These are phyloP conservation scores for Rhodotorula sp. DNA, from an alignment of 1,284 basidiomycete species.

Conservation along the genomic window DNA sequence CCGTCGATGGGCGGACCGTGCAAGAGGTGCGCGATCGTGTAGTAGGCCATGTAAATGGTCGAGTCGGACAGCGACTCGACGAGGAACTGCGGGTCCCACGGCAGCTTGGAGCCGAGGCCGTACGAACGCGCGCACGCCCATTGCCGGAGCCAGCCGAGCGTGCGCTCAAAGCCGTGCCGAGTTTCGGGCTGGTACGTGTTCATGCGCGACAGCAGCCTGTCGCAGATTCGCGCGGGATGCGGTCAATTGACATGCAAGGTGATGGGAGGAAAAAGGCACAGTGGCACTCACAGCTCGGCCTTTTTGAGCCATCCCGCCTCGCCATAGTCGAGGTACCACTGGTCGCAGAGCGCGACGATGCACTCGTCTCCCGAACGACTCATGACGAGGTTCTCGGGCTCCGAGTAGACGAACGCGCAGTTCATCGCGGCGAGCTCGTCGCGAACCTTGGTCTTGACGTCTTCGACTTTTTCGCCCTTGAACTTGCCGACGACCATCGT, in stretches of 20 bases:
- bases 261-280: too few species aligned
- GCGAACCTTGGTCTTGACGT: conserved; percentile 87
- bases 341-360: conserved; percentile 96
- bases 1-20: conserved; percentile 81
- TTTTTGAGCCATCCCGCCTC: conserved; percentile 82
- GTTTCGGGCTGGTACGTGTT: conserved; percentile 88
- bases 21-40: conserved; percentile 86
- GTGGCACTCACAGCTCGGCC: conserved; percentile 68
- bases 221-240: too few species aligned
- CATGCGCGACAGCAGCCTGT: conserved; percentile 77
- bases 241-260: too few species aligned
- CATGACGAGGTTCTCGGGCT: conserved; percentile 90
- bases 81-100: conserved; percentile 95
- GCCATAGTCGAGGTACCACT: conserved; percentile 99
- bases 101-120: conserved; percentile 91
- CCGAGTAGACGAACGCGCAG: conserved; percentile 86
- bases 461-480: conserved; percentile 81
- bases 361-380: conserved; percentile 92
- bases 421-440: conserved; percentile 76
- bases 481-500: conserved; percentile 86
- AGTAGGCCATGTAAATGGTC: conserved; percentile 99
- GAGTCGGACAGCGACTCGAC: conserved; percentile 97
- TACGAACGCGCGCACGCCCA: conserved; percentile 99
- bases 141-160: conserved; percentile 92
- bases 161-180: conserved; percentile 85